Conservation (phyloP, 176 grass and related monocot genomes). For the Aegilops speltoides region DNA sequence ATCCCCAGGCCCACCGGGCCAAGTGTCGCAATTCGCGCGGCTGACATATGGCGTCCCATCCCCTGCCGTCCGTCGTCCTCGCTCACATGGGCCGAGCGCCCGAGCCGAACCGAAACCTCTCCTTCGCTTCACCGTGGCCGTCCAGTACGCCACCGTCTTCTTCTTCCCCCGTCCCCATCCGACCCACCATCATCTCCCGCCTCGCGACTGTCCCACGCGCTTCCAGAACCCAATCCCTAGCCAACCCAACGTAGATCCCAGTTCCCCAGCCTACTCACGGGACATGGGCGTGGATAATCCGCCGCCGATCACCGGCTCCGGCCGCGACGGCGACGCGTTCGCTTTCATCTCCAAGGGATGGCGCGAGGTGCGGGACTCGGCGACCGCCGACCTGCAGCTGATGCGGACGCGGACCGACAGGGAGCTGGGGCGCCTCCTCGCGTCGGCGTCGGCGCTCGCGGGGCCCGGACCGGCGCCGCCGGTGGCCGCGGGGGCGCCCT, state of each 20-base stretch:
- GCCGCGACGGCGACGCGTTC: slow-evolving; percentile 42
- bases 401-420: slow-evolving; percentile 70
- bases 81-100: background rate
- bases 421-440: slow-evolving; percentile 58
- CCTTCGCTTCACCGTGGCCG: background rate
- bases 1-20: slow-evolving; percentile 15
- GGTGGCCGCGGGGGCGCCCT: slow-evolving; percentile 31
- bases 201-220: slow-evolving; percentile 9
- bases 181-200: background rate
- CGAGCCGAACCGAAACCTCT: background rate
- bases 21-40: background rate
- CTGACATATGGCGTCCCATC: background rate
- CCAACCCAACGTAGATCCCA: background rate
- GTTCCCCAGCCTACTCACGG: background rate
- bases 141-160: slow-evolving; percentile 11
- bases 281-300: background rate
- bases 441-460: slow-evolving; percentile 38
- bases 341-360: slow-evolving; percentile 80
- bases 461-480: slow-evolving; percentile 25
- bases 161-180: slow-evolving; percentile 19
- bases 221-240: slow-evolving; percentile 31
- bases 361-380: slow-evolving; percentile 76
- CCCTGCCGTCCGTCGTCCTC: background rate
- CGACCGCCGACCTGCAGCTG: slow-evolving; percentile 59
- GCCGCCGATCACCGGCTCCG: background rate